Percentiles rank a stretch among this genome's conserved stretches.
Conservation (phyloP, 192 early-diverging fungal genomes). For the Funneliformis geosporum region DNA sequence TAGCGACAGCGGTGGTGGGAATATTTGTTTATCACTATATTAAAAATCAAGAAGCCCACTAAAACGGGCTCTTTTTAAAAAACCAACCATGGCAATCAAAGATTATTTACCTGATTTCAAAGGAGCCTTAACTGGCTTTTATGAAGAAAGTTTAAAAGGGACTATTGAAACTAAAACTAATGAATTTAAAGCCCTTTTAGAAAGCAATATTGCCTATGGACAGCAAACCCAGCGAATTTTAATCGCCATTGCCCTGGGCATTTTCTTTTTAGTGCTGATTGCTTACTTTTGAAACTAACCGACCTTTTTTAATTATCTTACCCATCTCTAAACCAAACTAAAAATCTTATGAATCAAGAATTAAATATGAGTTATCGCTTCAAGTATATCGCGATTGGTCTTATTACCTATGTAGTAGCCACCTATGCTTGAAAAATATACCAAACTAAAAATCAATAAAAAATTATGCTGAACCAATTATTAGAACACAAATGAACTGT, state of each 20-base stretch:
- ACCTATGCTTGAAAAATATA: too few relatives aligned
- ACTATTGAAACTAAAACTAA: conserved; percentile 9
- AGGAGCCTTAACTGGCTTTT: too few relatives aligned
- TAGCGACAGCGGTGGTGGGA: background rate
- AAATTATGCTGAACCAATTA: too few relatives aligned
- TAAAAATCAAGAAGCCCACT: background rate
- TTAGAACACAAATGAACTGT: too few relatives aligned
- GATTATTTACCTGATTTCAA: conserved; percentile 9
- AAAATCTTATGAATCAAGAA: too few relatives aligned
- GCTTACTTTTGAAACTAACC: conserved; percentile 22
- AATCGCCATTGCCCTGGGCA: conserved; percentile 13
- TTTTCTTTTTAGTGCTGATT: conserved; percentile 9
- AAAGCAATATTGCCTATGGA: conserved; percentile 6
- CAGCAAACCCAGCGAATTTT: conserved; percentile 2
- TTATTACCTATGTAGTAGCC: too few relatives aligned
- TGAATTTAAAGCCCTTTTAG: background rate
- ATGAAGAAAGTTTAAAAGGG: conserved; percentile 10
- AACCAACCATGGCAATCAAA: background rate
- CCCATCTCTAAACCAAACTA: too few relatives aligned
- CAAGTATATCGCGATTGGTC: too few relatives aligned
- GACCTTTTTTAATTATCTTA: too few relatives aligned
- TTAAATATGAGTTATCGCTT: too few relatives aligned
- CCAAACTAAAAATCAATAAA: too few relatives aligned
- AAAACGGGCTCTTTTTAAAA: too few relatives aligned
- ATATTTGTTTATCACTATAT: conserved; percentile 28